Percentiles rank a stretch among this genome's conserved stretches.
Evolutionary conservation across 2,329 filamentous ascomycete species (phyloP).

Genomic region (Diplodia sapinea): DNA sequence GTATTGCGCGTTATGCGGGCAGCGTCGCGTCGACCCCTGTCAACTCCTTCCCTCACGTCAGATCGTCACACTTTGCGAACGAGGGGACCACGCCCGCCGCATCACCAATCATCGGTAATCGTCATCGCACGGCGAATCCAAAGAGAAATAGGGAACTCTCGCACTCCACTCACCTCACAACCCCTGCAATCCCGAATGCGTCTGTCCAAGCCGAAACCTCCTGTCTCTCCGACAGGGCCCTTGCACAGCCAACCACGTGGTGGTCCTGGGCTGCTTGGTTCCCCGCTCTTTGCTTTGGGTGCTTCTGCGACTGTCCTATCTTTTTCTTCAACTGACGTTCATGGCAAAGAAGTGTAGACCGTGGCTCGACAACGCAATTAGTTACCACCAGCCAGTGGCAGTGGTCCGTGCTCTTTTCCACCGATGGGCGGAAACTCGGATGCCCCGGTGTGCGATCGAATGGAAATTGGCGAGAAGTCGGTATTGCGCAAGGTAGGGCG

Average conservation of each 20-base stretch:
- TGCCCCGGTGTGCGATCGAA: no score
- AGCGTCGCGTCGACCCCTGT: background rate
- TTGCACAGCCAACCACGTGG: background rate
- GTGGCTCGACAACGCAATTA: no score
- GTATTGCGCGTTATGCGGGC: background rate
- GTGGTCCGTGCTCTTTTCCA: no score
- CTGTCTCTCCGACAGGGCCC: background rate
- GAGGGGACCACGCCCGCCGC: background rate
- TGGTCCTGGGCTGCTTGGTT: background rate
- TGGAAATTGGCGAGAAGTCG: no score
- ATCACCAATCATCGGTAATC: background rate
- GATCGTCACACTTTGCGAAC: conserved; percentile 3
- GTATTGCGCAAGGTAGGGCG: no score
- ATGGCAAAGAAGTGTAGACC: no score
- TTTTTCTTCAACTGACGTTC: no score
- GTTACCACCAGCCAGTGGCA: no score
- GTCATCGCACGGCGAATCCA: background rate
- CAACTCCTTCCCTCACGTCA: conserved; percentile 6
- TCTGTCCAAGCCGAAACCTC: background rate
- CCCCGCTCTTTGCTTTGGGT: no score
- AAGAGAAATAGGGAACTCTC: background rate
- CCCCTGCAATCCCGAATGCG: background rate
- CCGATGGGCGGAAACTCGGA: no score
- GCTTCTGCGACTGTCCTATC: no score
- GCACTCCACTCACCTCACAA: background rate